These are phyloP conservation scores for Cystobasidium slooffiae DNA, from an alignment of 1,284 basidiomycete genomes.

Conservation along the genomic window DNA sequence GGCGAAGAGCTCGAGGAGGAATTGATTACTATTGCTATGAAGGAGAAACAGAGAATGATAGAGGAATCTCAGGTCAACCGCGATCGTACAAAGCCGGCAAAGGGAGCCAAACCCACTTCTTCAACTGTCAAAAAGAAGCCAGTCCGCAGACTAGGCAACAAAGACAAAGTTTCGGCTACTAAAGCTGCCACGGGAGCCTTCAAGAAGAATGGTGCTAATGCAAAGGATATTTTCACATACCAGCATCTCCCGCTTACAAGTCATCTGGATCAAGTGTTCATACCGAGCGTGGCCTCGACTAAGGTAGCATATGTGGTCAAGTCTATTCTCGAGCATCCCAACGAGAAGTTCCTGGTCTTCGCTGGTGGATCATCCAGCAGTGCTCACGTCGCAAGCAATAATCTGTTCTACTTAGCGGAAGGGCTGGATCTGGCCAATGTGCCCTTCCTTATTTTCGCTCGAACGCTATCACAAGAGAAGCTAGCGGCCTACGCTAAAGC, in stretches of 20 bases:
- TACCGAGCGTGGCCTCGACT: slow-evolving; percentile 32
- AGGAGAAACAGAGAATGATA: slow-evolving; percentile 19
- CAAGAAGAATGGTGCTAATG: slow-evolving; percentile 16
- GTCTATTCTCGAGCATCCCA: slow-evolving; percentile 13
- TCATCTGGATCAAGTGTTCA: slow-evolving; percentile 4
- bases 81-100: neutral
- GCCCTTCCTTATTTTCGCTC: slow-evolving; percentile 30
- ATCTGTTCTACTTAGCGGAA: slow-evolving; percentile 42
- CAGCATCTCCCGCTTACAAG: slow-evolving; percentile 23
- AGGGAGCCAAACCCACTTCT: neutral
- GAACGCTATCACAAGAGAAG: slow-evolving; percentile 38
- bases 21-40: slow-evolving; percentile 25
- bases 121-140: slow-evolving; percentile 1
- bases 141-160: neutral
- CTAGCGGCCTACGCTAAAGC: slow-evolving; percentile 39
- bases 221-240: slow-evolving; percentile 3
- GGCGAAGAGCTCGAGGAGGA: slow-evolving; percentile 38
- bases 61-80: neutral
- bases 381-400: slow-evolving; percentile 31
- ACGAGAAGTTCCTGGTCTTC: slow-evolving; percentile 43
- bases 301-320: slow-evolving; percentile 41
- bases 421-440: slow-evolving; percentile 38
- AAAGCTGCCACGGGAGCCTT: slow-evolving; percentile 26
- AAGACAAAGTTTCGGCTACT: slow-evolving; percentile 17
- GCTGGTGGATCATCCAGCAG: slow-evolving; percentile 37